Evolutionary conservation across 2,329 filamentous ascomycete species (phyloP), one percentile per base, ranked within the genome.

Genomic region (Aspergillus hiratsukae): DNA sequence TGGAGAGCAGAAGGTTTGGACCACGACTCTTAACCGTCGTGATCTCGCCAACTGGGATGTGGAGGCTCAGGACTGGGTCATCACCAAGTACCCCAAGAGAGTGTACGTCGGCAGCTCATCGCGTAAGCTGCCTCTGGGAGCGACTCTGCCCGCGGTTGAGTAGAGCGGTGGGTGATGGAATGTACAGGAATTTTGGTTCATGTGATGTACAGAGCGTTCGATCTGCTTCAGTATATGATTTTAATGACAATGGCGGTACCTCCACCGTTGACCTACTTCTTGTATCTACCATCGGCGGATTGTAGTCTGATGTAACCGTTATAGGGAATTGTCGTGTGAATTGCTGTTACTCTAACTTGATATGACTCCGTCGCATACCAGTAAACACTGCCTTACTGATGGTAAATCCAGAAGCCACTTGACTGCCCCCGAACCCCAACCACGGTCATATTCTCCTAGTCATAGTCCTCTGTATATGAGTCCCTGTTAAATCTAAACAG

Each of bases 21-120:
- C 73, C 0, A 86, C 84, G 0, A 81, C 86, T 17, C 74, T 97
- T 54, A 91, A 86, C 5, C 83, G 92, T 41, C 85, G 91, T 55
- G 93, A 97, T 68, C 64, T 97, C 55, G 91, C 87, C 70, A 94
- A 91, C 77, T 97, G 93, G 92, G 90, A 96, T 64, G 78, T 83
- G 0, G 80, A 69, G 1, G 71, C 76, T n/a, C 92, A 97, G 80
- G 87, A 97, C 78, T 97, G 93, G 92, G 83, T 91, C 48, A 78
- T 87, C 53, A 78, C 76, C 29, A 65, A 76, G 23, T 78, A 83
- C 63, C 73, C 78, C 52, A 86, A 86, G 78, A 85, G 76, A 56
- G 79, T 85, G 43, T 82, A 81, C 60, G 83, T 87, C 5, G 84
- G 84, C 27, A 79, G 75, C 61, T 83, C 80, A 3, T 85, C 82